phyloP scores from a whole-genome alignment of 2,329 filamentous ascomycete species.

The Trichoderma endophyticum region DNA sequence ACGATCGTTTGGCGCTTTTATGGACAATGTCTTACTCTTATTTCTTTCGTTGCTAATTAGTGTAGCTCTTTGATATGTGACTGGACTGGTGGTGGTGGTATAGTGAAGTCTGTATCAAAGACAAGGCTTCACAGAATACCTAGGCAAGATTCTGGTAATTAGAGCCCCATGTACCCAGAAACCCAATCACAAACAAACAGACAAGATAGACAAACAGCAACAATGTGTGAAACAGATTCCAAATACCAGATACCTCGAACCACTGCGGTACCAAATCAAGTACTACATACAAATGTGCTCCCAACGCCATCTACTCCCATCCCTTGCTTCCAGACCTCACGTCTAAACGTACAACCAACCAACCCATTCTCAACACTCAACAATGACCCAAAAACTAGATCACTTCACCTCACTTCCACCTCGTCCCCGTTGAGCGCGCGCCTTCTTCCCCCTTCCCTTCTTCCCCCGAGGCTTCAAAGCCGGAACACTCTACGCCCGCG shows the following conservation, averaged over 20 bases:
- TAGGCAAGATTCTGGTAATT: background rate
- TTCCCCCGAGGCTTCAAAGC: background rate
- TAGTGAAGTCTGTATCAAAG: background rate
- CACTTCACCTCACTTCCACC: background rate
- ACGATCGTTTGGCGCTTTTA: background rate
- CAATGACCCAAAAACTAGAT: too few species aligned
- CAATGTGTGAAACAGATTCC: background rate
- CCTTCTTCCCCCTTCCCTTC: background rate
- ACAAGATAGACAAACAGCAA: background rate
- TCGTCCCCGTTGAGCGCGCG: background rate
- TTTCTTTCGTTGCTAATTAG: background rate
- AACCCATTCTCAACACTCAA: background rate
- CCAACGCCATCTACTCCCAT: conserved; percentile 3
- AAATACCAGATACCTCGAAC: background rate
- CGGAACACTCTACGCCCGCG: conserved; percentile 28
- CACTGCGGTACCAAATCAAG: background rate
- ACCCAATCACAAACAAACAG: background rate
- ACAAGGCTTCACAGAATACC: background rate
- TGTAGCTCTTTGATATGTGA: background rate
- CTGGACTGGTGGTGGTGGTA: background rate
- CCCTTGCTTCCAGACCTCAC: background rate
- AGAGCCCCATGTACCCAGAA: background rate
- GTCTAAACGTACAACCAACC: background rate
- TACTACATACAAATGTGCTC: background rate
- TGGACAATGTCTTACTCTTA: background rate